Evolutionary conservation across 805 yeast genomes (phyloP).

Genomic region (Kuraishia ogatae): DNA sequence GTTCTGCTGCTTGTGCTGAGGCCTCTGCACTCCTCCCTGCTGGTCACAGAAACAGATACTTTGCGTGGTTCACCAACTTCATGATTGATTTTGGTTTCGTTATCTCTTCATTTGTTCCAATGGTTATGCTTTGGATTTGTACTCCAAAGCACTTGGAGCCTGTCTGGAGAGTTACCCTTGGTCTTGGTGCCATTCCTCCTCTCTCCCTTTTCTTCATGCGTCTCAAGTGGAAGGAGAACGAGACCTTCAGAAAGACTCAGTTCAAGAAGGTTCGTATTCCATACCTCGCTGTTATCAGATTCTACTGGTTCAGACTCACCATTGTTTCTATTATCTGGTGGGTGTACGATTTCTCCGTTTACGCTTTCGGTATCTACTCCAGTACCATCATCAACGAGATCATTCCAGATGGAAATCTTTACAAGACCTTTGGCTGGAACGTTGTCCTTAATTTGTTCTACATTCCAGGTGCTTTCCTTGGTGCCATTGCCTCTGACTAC

Average conservation of each 20-base stretch:
- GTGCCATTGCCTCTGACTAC: constrained; percentile 80
- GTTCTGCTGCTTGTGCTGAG: constrained; percentile 90
- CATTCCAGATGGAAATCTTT: constrained; percentile 52
- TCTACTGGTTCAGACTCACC: constrained; percentile 73
- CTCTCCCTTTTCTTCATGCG: constrained; percentile 69
- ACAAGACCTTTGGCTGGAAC: constrained; percentile 85
- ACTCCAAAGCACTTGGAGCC: constrained; percentile 59
- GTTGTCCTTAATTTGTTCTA: constrained; percentile 82
- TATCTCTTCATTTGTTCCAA: constrained; percentile 72
- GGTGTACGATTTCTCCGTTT: constrained; percentile 80
- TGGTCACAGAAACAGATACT: constrained; percentile 85
- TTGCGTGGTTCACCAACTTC: constrained; percentile 79
- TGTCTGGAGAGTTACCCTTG: constrained; percentile 89
- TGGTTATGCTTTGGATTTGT: constrained; percentile 81
- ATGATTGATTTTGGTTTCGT: constrained; percentile 89
- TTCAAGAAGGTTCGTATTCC: constrained; percentile 63
- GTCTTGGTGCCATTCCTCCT: constrained; percentile 88
- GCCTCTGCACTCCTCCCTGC: constrained; percentile 70
- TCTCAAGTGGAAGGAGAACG: constrained; percentile 65
- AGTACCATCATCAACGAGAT: constrained; percentile 54
- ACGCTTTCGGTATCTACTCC: constrained; percentile 83
- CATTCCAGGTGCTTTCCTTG: constrained; percentile 82
- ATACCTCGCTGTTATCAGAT: constrained; percentile 58
- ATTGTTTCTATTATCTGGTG: constrained; percentile 82
- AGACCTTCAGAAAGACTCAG: constrained; percentile 59